A percentile compares a stretch with the other conserved stretches of the same genome.
These are phyloP conservation scores for Epithemia pelagica DNA, from an alignment of 108 stramenopile species.

Conservation along the genomic window DNA sequence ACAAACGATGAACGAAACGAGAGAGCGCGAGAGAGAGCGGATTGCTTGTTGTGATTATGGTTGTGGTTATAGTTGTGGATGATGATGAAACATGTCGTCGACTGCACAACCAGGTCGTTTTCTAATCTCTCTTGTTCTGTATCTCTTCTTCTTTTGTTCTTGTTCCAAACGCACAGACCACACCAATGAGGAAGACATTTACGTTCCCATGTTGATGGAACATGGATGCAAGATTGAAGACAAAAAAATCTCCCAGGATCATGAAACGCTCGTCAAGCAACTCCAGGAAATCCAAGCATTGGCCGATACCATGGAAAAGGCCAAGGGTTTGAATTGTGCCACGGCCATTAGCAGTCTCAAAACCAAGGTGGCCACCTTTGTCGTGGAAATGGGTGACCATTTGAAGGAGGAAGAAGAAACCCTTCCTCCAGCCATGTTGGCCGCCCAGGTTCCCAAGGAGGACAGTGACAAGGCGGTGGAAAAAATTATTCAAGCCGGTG, in stretches of 20 bases:
- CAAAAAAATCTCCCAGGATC: neutral
- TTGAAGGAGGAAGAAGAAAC: neutral
- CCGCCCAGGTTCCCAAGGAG: neutral
- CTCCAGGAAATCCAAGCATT: neutral
- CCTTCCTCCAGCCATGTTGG: neutral
- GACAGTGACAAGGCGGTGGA: neutral
- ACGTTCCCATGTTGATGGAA: neutral
- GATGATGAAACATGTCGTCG: no score
- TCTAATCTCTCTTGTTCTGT: no score
- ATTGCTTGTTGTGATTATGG: neutral
- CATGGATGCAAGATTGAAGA: neutral
- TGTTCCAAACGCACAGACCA: no score
- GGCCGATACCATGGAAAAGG: neutral
- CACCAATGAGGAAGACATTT: neutral
- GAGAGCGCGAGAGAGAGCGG: neutral
- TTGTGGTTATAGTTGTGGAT: no score
- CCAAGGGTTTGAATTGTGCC: neutral
- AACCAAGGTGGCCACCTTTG: neutral
- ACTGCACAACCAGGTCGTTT: no score
- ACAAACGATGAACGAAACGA: neutral
- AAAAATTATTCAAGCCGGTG: neutral
- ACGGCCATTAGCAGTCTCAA: neutral
- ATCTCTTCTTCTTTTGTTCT: no score
- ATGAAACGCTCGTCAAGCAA: neutral
- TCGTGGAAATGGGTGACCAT: neutral